Evolutionary conservation across 2,329 filamentous ascomycete genomes (phyloP).

Genomic region (Neofusicoccum parvum): DNA sequence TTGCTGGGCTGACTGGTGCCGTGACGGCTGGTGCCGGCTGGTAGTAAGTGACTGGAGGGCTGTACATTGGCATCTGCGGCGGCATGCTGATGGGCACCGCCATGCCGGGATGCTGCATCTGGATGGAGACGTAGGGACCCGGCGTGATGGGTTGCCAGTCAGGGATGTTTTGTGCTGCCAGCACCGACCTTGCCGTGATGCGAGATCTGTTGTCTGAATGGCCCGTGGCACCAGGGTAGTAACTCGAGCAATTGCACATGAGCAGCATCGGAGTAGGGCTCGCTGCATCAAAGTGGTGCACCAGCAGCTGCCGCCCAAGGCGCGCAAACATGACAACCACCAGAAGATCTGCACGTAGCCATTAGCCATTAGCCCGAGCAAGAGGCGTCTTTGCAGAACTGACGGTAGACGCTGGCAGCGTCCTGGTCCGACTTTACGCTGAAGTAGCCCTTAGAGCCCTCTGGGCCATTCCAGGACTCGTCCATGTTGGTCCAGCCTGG

Average conservation of each 20-base stretch:
- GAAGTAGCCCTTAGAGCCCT: slow-evolving; percentile 39
- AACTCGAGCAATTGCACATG: slow-evolving; percentile 38
- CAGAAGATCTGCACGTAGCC: slow-evolving; percentile 2
- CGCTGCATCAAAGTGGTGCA: slow-evolving; percentile 25
- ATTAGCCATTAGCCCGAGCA: slow-evolving; percentile 30
- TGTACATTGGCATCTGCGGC: not conserved
- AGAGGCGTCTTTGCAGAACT: slow-evolving; percentile 24
- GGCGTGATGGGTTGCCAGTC: slow-evolving; percentile 5
- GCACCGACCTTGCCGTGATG: slow-evolving; percentile 32
- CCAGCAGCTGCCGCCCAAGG: slow-evolving; percentile 28
- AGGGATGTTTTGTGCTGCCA: not conserved
- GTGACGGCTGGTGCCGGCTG: slow-evolving; percentile 18
- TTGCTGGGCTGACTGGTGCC: not conserved
- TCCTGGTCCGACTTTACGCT: slow-evolving; percentile 37
- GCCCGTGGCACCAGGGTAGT: slow-evolving; percentile 30
- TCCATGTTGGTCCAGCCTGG: slow-evolving; percentile 41
- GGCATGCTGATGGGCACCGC: slow-evolving; percentile 24
- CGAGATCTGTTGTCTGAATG: slow-evolving; percentile 35
- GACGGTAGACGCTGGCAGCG: slow-evolving; percentile 28
- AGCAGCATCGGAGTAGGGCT: slow-evolving; percentile 31
- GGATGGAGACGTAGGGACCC: not conserved
- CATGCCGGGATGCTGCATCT: slow-evolving; percentile 21
- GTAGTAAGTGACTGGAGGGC: slow-evolving; percentile 24
- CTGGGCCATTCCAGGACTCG: slow-evolving; percentile 24
- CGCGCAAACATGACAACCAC: slow-evolving; percentile 33